Evolutionary conservation across 768 basidiomycete genomes (phyloP), one percentile per base, ranked within the genome.

Genomic region (Lepiota subincarnata): DNA sequence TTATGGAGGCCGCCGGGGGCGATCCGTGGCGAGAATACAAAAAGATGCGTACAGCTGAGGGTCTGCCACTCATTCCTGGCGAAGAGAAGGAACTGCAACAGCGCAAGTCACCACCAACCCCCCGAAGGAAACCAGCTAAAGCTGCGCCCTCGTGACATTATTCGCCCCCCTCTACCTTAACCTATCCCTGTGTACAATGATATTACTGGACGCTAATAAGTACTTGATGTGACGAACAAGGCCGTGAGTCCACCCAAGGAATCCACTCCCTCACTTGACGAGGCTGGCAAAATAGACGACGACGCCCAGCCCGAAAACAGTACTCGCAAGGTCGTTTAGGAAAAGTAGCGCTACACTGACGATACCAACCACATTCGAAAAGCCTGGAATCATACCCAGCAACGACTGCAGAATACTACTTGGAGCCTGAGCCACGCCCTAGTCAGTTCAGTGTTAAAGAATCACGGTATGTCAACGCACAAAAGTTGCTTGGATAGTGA

Each of bases 251-350:
- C 18, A 31, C 26, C 12, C 28, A 40, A 41, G 45, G 7, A 18
- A 18, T 10, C 14, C 10, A 34, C 28, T 12, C 31, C 5, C 10
- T 48, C 14, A 48, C 39, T 48, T 54, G 24, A 78, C 59, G 76
- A 76, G 82, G 8, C 75, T 73, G 11, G 82, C 75, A 53, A 82
- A 65, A 61, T 78, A 70, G 6, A 88, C 67, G 20, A 86, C 69
- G 55, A 92, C 63, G 5, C 89, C 90, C 6, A 92, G 64, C 1
- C 83, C 87, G n/a, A 92, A 81, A 5, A 92, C 63, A 3, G 87
- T 63, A 1, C 79, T 81, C 1, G 88, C 80, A 0, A 92, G 65
- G 59, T 90, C 90, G 56, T 92, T 85, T 20, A 89, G 64, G 63
- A 91, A 79, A 20, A 80, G 62, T 1, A 80, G 77, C 6, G 77